phyloP scores from a whole-genome alignment of 1,139 yeast genomes.

The Hansenula lynferdii region DNA sequence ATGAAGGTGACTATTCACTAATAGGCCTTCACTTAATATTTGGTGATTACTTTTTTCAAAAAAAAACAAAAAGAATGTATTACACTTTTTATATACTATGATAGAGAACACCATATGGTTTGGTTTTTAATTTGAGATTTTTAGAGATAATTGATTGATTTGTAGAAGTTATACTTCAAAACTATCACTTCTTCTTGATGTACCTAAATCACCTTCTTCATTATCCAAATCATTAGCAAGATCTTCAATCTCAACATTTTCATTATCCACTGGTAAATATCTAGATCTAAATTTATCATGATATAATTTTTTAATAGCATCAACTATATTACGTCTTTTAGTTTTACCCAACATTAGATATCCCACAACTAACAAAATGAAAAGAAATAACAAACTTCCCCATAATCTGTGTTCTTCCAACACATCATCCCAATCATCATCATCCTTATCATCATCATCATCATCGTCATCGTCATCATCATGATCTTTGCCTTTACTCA shows the following conservation, averaged over 20 bases:
- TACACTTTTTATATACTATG: background rate
- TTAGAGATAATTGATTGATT: background rate
- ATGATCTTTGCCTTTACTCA: slow-evolving; percentile 15
- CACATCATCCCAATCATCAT: slow-evolving; percentile 28
- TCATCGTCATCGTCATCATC: slow-evolving; percentile 24
- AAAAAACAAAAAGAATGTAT: background rate
- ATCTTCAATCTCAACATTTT: slow-evolving; percentile 3
- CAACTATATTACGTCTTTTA: slow-evolving; percentile 24
- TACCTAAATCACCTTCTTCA: slow-evolving; percentile 1
- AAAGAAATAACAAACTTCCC: slow-evolving; percentile 47
- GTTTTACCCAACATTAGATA: slow-evolving; percentile 46
- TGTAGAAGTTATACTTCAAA: slow-evolving; percentile 3
- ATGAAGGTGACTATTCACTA: background rate
- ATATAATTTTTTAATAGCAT: slow-evolving; percentile 13
- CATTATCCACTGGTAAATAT: slow-evolving; percentile 3
- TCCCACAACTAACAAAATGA: slow-evolving; percentile 36
- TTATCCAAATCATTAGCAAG: background rate
- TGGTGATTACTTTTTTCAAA: background rate
- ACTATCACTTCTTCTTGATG: slow-evolving; percentile 3
- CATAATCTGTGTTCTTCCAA: slow-evolving; percentile 47
- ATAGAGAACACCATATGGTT: background rate
- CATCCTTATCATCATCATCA: slow-evolving; percentile 20
- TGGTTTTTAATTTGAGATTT: background rate
- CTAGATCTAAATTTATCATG: slow-evolving; percentile 5
- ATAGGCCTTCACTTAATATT: background rate